A percentile compares a stretch with the other conserved stretches of the same genome.
Evolutionary conservation across 2,329 filamentous ascomycete genomes (phyloP).

Genomic region (Laburnicola sp.): DNA sequence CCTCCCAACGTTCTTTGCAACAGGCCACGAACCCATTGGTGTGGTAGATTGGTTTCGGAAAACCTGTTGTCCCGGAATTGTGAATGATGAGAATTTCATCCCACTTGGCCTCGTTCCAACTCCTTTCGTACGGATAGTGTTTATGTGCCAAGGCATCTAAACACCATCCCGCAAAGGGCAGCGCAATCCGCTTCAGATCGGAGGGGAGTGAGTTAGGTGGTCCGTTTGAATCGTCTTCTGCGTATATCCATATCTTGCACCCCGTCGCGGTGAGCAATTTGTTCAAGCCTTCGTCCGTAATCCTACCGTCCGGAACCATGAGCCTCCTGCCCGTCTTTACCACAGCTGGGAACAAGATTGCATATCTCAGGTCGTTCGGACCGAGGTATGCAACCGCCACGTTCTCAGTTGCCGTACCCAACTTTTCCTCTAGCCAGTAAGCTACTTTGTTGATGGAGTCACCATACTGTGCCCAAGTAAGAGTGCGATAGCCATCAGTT

Average conservation of each 20-base stretch:
- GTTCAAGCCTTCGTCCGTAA: slow-evolving; percentile 14
- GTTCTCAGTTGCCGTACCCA: slow-evolving; percentile 12
- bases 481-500: slow-evolving; percentile 16
- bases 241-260: slow-evolving; percentile 19
- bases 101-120: slow-evolving; percentile 16
- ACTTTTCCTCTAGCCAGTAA: slow-evolving; percentile 21
- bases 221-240: slow-evolving; percentile 12
- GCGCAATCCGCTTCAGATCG: background rate
- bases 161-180: slow-evolving; percentile 18
- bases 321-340: slow-evolving; percentile 22
- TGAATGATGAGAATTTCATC: slow-evolving; percentile 23
- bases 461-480: slow-evolving; percentile 18
- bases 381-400: slow-evolving; percentile 22
- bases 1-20: slow-evolving; percentile 10
- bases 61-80: slow-evolving; percentile 23
- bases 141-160: slow-evolving; percentile 5
- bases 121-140: slow-evolving; percentile 19
- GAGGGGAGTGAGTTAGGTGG: background rate
- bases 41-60: slow-evolving; percentile 19
- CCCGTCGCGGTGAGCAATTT: slow-evolving; percentile 10
- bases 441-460: slow-evolving; percentile 20
- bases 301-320: slow-evolving; percentile 16
- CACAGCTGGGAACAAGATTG: slow-evolving; percentile 13
- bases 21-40: slow-evolving; percentile 16
- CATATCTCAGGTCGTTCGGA: slow-evolving; percentile 19